A percentile compares a stretch with the other conserved stretches of the same genome.
Evolutionary conservation across 768 basidiomycete genomes (phyloP).

Genomic region (Pisolithus orientalis): DNA sequence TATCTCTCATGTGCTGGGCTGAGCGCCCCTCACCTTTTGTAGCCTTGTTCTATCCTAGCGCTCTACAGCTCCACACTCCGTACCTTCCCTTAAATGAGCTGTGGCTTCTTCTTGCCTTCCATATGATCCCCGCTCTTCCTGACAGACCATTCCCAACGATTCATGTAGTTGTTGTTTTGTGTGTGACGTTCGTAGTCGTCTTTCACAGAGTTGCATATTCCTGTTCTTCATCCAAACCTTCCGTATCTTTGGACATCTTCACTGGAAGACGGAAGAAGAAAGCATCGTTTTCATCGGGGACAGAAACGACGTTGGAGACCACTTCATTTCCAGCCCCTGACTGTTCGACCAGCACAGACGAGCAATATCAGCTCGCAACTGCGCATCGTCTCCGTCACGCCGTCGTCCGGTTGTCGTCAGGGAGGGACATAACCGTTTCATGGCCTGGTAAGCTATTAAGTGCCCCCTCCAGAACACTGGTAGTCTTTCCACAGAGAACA

Average conservation of each 20-base stretch:
- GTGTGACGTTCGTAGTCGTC: not conserved
- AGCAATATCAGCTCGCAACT: not conserved
- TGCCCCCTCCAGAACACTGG: not conserved
- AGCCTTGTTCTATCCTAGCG: constrained; percentile 4
- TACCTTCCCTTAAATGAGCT: not conserved
- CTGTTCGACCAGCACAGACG: too few species aligned
- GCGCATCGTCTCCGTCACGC: not conserved
- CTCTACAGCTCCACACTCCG: constrained; percentile 5
- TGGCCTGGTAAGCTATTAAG: not conserved
- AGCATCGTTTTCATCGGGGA: too few species aligned
- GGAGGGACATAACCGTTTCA: not conserved
- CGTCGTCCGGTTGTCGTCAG: not conserved
- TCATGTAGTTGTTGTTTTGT: not conserved
- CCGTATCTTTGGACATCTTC: too few species aligned
- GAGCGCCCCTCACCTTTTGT: constrained; percentile 7
- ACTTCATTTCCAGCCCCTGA: too few species aligned
- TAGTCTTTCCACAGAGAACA: constrained; percentile 3
- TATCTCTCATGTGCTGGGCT: not conserved
- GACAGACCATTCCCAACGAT: not conserved
- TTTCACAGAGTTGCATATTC: not conserved
- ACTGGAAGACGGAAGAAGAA: too few species aligned
- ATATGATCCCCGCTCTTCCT: not conserved
- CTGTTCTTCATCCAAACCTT: too few species aligned
- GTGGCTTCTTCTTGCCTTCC: constrained; percentile 2
- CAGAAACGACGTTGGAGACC: too few species aligned